These are phyloP conservation scores for Rhizopus sp. DNA, from an alignment of 371 early-diverging fungal genomes.

Conservation along the genomic window DNA sequence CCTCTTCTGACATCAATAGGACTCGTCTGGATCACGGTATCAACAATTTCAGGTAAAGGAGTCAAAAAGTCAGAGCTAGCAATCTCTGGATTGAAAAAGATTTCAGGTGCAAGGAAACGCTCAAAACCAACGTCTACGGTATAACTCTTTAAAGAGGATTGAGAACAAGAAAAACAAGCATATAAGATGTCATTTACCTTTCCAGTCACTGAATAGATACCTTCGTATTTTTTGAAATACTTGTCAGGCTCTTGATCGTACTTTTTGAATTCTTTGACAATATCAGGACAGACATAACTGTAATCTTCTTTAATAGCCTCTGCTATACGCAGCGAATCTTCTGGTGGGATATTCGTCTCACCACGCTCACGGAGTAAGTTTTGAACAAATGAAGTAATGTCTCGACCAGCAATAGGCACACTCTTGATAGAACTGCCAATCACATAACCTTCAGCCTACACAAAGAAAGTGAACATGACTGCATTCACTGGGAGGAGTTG, in stretches of 20 bases:
- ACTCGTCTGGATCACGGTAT: slow-evolving; percentile 92
- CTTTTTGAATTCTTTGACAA: slow-evolving; percentile 94
- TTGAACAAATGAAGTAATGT: slow-evolving; percentile 96
- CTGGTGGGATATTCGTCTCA: slow-evolving; percentile 93
- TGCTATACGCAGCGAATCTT: slow-evolving; percentile 93
- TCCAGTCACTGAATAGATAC: slow-evolving; percentile 83
- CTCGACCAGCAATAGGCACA: slow-evolving; percentile 97
- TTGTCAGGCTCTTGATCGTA: slow-evolving; percentile 89
- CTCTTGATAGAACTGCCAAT: slow-evolving; percentile 96
- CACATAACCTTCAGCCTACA: slow-evolving; percentile 95
- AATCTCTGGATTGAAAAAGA: slow-evolving; percentile 98
- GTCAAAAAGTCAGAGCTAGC: slow-evolving; percentile 95
- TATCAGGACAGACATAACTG: slow-evolving; percentile 95
- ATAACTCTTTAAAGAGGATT: slow-evolving; percentile 61
- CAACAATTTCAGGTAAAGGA: slow-evolving; percentile 94
- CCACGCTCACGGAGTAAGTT: slow-evolving; percentile 94
- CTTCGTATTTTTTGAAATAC: slow-evolving; percentile 85
- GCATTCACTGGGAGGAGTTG: not conserved
- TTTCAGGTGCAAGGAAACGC: slow-evolving; percentile 97
- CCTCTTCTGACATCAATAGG: slow-evolving; percentile 97
- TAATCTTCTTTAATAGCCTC: slow-evolving; percentile 95
- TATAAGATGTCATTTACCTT: slow-evolving; percentile 52
- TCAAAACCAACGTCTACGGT: slow-evolving; percentile 96
- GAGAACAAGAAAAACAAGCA: not conserved
- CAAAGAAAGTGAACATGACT: not conserved